Base-by-base conservation (phyloP, 73 alveolate genomes). In the Urostyla sp. region DNA sequence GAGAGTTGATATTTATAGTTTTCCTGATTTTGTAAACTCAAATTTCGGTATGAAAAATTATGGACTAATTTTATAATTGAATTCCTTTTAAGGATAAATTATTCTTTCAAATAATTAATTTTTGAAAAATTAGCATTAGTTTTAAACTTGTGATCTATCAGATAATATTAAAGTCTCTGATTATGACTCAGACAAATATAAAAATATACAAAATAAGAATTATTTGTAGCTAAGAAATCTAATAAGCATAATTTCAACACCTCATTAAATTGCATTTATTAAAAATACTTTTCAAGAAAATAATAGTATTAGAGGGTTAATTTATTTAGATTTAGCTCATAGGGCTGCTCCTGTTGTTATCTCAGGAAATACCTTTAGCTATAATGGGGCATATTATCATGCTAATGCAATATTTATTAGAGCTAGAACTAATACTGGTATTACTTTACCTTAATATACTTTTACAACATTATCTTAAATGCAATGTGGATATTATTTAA, bases 31-130 rank as follows among this genome's bases (percentile, higher is more conserved):
- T 46, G 79, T 63, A 23, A 31, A 63, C 28, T 50, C 79, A 2
- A 3, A 37, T 43, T 63, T 20, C 8, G 44, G 44, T 26, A 63
- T 63, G 79, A 24, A 63, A 63, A 43, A 38, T 46, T 38, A 38
- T 38, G 79, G 79, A 36, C 4, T 13, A 50, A 63, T 63, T 20
- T 7, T 63, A 37, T 45, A 63, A 24, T 23, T 63, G 44, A 60
- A 63, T 10, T 3, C 11, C 21, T 63, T 63, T 60, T 27, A 63
- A 63, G 79, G 79, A 2, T 6, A 63, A 20, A 63, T 63, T 16
- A 16, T 3, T 3, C 37, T 63, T 4, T 2, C 24, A 7, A 43
- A n/a, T 18, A 11, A 23, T 11, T 27, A 46, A 2, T 63, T 63
- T 43, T 5, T 13, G 13, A 3, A 16, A 11, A 63, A 35, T 38